These are phyloP conservation scores for Pestalotiopsis sp. DNA, from an alignment of 2,329 filamentous ascomycete genomes.

Conservation along the genomic window DNA sequence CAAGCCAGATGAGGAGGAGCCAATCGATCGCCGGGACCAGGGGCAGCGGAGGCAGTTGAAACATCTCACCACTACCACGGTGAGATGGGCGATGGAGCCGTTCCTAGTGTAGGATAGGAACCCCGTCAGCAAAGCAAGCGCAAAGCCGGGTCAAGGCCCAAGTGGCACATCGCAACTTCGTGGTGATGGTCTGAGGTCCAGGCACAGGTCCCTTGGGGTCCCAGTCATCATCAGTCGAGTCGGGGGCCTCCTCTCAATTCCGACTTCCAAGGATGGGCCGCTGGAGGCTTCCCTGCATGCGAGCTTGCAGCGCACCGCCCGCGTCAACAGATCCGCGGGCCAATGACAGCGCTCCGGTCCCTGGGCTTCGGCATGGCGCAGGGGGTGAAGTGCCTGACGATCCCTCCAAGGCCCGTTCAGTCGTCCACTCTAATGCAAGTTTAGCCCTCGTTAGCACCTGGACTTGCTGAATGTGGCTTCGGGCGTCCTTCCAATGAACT, in stretches of 20 bases:
- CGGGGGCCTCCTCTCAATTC: conserved; percentile 2
- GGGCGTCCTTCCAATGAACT: not conserved
- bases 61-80: not conserved
- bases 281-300: not conserved
- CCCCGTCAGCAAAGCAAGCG: not conserved
- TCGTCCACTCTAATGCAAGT: not conserved
- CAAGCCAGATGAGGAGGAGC: not conserved
- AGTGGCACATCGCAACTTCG: not conserved
- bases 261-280: not conserved
- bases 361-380: conserved; percentile 3
- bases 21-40: not conserved
- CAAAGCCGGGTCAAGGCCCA: not conserved
- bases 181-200: not conserved
- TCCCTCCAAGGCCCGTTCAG: conserved; percentile 3
- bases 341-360: conserved; percentile 5
- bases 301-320: conserved; percentile 13
- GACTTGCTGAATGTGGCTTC: not conserved
- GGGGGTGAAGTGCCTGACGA: conserved; percentile 13
- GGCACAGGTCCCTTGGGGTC: not conserved
- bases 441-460: conserved; percentile 4
- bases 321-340: not conserved
- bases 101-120: no score
- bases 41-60: not conserved
- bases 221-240: not conserved
- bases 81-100: not conserved